Evolutionary conservation across 139 green algal species (phyloP).

Genomic region (Chloropicon primus): DNA sequence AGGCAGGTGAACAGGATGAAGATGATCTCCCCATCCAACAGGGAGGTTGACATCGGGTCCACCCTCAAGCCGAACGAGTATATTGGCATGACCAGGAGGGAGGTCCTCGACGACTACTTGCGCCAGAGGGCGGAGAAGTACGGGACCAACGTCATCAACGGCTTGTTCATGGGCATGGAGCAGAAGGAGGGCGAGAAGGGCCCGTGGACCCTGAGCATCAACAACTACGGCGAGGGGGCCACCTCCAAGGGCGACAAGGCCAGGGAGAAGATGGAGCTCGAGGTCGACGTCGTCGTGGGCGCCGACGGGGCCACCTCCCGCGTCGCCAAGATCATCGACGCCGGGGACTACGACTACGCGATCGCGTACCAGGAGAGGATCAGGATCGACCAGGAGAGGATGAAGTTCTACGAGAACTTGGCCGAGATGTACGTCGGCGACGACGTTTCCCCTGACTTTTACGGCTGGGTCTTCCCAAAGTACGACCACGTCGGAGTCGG

Average conservation of each 20-base stretch:
- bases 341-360: constrained; percentile 97
- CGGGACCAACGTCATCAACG: constrained; percentile 88
- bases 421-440: constrained; percentile 99
- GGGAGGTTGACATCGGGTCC: constrained; percentile 95
- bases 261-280: constrained; percentile 34
- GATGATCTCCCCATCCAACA: constrained; percentile 99
- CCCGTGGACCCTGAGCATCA: constrained; percentile 19
- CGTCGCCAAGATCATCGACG: constrained; percentile 95
- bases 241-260: constrained; percentile 55
- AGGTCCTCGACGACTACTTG: constrained; percentile 93
- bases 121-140: constrained; percentile 70
- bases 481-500: constrained; percentile 99
- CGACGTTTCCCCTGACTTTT: constrained; percentile 98
- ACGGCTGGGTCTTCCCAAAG: constrained; percentile 92
- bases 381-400: constrained; percentile 93
- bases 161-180: constrained; percentile 85
- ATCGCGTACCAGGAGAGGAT: constrained; percentile 99
- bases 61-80: constrained; percentile 94
- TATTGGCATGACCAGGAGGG: constrained; percentile 95
- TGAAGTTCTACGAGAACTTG: constrained; percentile 99
- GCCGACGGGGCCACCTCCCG: constrained; percentile 95
- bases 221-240: constrained; percentile 50
- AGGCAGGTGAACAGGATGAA: constrained; percentile 97
- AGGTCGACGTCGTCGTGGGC: constrained; percentile 94
- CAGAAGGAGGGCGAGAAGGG: constrained; percentile 32